Evolutionary conservation across 2,329 filamentous ascomycete species (phyloP), one percentile per base, ranked within the genome.

Genomic region (Colletotrichum sp.): DNA sequence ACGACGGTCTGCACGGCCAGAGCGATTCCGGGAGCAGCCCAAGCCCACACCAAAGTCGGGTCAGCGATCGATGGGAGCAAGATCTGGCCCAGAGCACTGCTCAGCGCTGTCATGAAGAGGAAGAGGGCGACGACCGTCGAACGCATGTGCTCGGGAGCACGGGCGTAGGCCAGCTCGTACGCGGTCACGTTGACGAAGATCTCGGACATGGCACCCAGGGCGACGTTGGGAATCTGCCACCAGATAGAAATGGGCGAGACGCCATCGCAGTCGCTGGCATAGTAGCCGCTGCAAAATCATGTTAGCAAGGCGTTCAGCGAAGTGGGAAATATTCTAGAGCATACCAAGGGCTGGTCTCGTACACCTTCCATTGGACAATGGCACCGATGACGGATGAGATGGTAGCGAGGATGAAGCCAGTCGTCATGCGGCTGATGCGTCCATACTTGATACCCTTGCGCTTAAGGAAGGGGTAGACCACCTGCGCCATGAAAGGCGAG

Each of bases 151-250:
- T 87, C 87, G 3, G 92, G 92, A 0, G 92, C 91, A 79, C 93
- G 92, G 78, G 90, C 91, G 82, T 91, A 94, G 9, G 91, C 92
- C 75, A 93, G 91, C 80, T 94, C 92, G 62, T 93, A 87, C 62
- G 89, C 86, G 2, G 92, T 93, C 67, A 93, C 90, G 62, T 89
- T 91, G 38, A 88, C 87, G 76, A 91, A 88, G 76, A 91, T 87
- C 79, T 92, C 89, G 2, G 87, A 86, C 31, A 89, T 82, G 29
- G 87, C 89, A 51, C 88, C 87, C 4, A 91, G 83, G 7, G 86
- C 81, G 77, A 90, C 88, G 27, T 73, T 73, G 13, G 87, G 86
- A 2, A 87, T 82, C 74, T 90, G 87, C 70, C 86, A 83, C 85
- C 88, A 90, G 36, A 91, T 87, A 51, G 86, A 86, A 73, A 91